Evolutionary conservation across 1,284 basidiomycete genomes (phyloP), one percentile per base, ranked within the genome.

Genomic region (Afroboletus lepidellus): DNA sequence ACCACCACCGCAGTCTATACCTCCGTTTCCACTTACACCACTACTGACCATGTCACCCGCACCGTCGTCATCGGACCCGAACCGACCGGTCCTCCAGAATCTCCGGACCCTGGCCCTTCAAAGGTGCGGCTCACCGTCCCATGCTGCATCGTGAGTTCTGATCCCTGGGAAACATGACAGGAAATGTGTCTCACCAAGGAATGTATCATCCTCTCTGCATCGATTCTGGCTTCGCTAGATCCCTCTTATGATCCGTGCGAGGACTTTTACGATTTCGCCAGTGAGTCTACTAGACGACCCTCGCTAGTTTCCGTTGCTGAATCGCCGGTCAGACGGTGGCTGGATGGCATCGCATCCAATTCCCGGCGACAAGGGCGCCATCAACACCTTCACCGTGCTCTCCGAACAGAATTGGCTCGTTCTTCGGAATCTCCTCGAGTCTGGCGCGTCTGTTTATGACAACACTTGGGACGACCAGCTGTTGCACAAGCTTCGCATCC

Each of bases 221-320:
- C 85, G 1, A 88, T 99, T 54, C 74, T 98, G 24, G 82, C 85
- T 23, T 84, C 85, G 3, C 74, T 99, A 43, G 94, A 99, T 69
- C 79, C 80, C 13, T 77, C 85, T 4, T 79, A 90, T 59, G 92
- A 98, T 69, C 96, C 96, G 0, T 99, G 96, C 72, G 91, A 98
- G 60, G 88, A 95, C 72, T 98, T 98, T 69, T 98, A 96, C 69
- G 81, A 88, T 57, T 99, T 89, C 72, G 84, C 92, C 16, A 92
- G 91, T 92, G 62, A 64, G 85, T 78, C 13, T 11, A 36, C 13
- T 16, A 46, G 38, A 50, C 48, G 38, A 38, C 44, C 41, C 43
- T 53, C 30, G 12, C 25, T 43, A 43, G 44, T 36, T 41, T 23
- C 27, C 39, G 39, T 18, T n/a, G 29, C 47, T 48, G 50, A 59